Conservation (phyloP, 306 rosid species). For the Quercus dentata region DNA sequence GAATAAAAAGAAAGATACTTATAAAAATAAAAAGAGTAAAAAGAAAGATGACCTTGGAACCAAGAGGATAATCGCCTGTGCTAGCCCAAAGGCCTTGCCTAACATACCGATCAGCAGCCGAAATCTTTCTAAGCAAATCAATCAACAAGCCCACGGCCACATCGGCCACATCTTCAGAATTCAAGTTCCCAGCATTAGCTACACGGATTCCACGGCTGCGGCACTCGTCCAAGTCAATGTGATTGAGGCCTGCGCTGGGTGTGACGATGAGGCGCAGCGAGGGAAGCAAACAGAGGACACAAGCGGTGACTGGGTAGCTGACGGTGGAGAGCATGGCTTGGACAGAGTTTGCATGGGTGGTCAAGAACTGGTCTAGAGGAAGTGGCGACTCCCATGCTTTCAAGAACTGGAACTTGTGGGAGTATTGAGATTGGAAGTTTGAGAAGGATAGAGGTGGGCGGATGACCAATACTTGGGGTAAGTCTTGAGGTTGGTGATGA, state of each 20-base stretch:
- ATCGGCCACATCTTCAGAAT: conserved; percentile 49
- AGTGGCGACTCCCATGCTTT: conserved; percentile 15
- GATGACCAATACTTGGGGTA: conserved; percentile 30
- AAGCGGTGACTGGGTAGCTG: neutral
- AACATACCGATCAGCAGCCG: conserved; percentile 37
- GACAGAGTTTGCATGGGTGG: conserved; percentile 13
- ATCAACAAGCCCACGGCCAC: conserved; percentile 37
- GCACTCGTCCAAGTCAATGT: conserved; percentile 49
- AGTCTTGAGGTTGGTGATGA: neutral
- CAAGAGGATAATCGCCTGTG: conserved; percentile 23
- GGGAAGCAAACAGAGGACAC: conserved; percentile 27
- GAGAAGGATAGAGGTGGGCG: conserved; percentile 19
- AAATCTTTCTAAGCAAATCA: conserved; percentile 35
- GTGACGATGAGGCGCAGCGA: conserved; percentile 36
- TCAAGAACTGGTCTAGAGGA: conserved; percentile 24
- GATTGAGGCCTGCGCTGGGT: conserved; percentile 35
- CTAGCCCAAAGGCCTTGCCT: conserved; percentile 1
- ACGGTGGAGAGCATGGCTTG: conserved; percentile 22
- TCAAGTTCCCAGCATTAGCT: conserved; percentile 11
- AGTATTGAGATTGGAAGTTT: conserved; percentile 1
- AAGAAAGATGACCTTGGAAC: conserved; percentile 23
- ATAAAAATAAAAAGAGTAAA: neutral
- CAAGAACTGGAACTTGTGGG: conserved; percentile 29
- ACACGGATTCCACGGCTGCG: conserved; percentile 35
- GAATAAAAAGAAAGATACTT: too few species aligned